These are phyloP conservation scores for Torulaspora indica DNA, from an alignment of 805 yeast species.

Conservation along the genomic window DNA sequence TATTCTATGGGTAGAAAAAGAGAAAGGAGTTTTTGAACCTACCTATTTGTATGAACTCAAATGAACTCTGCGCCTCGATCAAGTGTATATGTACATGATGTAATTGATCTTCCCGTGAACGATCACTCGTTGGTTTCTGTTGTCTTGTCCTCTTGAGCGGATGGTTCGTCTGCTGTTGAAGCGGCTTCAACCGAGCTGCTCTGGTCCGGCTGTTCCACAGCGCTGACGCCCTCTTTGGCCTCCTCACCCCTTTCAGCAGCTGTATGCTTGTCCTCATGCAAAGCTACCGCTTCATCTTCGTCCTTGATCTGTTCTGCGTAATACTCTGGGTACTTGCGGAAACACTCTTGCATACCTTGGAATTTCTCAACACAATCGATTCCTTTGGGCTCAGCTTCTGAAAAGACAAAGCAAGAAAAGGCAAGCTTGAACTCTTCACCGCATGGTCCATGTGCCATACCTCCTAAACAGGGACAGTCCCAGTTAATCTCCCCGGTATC, in stretches of 20 bases:
- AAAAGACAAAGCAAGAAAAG: slow-evolving; percentile 89
- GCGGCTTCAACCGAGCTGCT: background rate
- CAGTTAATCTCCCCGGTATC: slow-evolving; percentile 98
- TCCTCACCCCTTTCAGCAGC: slow-evolving; percentile 26
- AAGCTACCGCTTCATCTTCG: slow-evolving; percentile 48
- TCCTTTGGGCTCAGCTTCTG: slow-evolving; percentile 94
- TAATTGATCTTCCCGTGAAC: background rate
- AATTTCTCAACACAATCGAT: slow-evolving; percentile 90
- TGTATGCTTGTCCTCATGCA: slow-evolving; percentile 3
- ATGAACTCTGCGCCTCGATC: background rate
- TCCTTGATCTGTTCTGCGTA: slow-evolving; percentile 88
- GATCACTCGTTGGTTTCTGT: background rate
- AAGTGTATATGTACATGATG: slow-evolving; percentile 2
- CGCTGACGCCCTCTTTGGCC: slow-evolving; percentile 14
- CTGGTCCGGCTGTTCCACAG: background rate
- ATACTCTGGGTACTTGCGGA: slow-evolving; percentile 86
- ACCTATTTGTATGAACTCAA: slow-evolving; percentile 12
- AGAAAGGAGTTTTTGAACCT: slow-evolving; percentile 8
- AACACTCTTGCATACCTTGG: slow-evolving; percentile 88
- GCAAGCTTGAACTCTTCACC: slow-evolving; percentile 95
- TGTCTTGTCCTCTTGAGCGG: background rate
- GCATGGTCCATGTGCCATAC: slow-evolving; percentile 98
- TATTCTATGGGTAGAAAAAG: slow-evolving; percentile 49
- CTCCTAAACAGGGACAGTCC: slow-evolving; percentile 99
- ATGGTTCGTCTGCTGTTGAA: background rate